Conservation (phyloP, 306 rosid genomes). For the Inga laurina region DNA sequence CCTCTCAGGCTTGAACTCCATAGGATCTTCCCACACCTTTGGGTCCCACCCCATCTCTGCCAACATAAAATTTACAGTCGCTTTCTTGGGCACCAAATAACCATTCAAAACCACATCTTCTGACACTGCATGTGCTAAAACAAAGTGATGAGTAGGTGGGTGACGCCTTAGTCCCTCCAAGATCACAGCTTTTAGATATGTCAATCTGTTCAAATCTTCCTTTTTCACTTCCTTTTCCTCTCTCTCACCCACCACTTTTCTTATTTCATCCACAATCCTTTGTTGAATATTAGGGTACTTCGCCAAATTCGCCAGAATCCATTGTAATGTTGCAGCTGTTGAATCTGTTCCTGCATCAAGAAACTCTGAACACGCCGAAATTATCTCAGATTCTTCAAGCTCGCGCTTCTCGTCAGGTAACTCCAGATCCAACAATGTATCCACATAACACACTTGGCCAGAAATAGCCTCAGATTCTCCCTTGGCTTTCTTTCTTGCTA, state of each 20-base stretch:
- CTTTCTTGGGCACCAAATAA: background rate
- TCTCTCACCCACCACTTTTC: background rate
- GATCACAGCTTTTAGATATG: background rate
- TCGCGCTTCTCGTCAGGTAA: conserved; percentile 1
- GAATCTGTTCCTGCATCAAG: conserved; percentile 38
- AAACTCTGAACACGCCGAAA: background rate
- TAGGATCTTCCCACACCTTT: conserved; percentile 46
- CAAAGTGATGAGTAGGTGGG: background rate
- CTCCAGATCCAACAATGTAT: conserved; percentile 42
- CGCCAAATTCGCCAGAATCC: conserved; percentile 58
- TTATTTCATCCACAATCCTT: background rate
- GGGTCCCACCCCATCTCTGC: conserved; percentile 55
- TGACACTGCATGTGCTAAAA: background rate
- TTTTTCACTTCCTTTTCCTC: conserved; percentile 27
- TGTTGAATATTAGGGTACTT: conserved; percentile 25
- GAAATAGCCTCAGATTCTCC: background rate
- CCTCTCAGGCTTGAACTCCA: conserved; percentile 48
- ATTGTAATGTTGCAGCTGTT: conserved; percentile 39
- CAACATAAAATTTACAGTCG: conserved; percentile 29
- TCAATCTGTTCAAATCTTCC: conserved; percentile 27
- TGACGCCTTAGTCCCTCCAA: background rate
- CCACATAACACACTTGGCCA: conserved; percentile 26
- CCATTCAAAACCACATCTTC: background rate
- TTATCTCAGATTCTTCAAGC: background rate
- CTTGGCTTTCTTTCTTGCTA: background rate